Evolutionary conservation across 177 flowering plant genomes (phyloP).

Genomic region (Vitis hybrid): DNA sequence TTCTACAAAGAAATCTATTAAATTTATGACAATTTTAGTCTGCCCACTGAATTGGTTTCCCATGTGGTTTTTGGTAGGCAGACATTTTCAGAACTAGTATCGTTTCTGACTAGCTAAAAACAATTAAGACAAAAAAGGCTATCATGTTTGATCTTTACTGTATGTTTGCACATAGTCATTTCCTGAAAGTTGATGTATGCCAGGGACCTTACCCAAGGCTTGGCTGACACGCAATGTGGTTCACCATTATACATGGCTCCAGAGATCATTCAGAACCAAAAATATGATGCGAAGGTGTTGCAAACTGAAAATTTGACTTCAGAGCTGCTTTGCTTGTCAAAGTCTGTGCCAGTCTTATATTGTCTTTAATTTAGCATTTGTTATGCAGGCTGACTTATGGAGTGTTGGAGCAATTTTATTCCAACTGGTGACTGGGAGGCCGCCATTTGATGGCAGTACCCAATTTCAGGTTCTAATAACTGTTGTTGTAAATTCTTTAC

Average conservation of each 20-base stretch:
- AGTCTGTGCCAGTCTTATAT: neutral
- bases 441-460: slow-evolving; percentile 63
- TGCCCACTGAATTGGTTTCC: too few species aligned
- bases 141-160: neutral
- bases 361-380: neutral
- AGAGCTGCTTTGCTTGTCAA: neutral
- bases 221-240: slow-evolving; percentile 70
- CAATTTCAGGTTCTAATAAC: slow-evolving; percentile 50
- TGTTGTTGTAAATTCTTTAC: neutral
- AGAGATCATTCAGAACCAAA: slow-evolving; percentile 54
- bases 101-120: neutral
- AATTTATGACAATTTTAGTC: too few species aligned
- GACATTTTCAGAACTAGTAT: neutral
- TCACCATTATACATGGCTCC: slow-evolving; percentile 78
- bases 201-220: slow-evolving; percentile 51
- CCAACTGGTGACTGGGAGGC: slow-evolving; percentile 71
- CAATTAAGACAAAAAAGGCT: neutral
- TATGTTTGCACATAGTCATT: neutral
- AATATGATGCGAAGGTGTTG: slow-evolving; percentile 61
- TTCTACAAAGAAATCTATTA: too few species aligned
- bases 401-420: slow-evolving; percentile 76
- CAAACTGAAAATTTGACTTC: neutral
- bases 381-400: slow-evolving; percentile 76
- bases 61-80: neutral
- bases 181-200: neutral